Evolutionary conservation across 345 rosid genomes (phyloP).

Genomic region (Gossypium australe): DNA sequence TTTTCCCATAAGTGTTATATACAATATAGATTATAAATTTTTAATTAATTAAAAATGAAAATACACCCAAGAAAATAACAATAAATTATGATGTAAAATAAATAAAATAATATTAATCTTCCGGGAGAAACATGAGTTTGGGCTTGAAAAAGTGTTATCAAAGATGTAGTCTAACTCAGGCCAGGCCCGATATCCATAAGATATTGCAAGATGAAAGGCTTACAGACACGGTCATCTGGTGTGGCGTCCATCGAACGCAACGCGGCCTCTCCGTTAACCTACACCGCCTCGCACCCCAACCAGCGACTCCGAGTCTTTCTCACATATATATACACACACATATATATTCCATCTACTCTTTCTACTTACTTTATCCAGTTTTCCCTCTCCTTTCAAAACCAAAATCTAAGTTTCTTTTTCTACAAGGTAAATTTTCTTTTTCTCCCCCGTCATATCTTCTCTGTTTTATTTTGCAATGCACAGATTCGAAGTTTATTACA

Average conservation of each 20-base stretch:
- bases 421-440: background rate
- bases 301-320: background rate
- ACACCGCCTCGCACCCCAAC: background rate
- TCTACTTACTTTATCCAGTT: background rate
- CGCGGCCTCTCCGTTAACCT: background rate
- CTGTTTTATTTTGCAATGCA: background rate
- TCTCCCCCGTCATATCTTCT: background rate
- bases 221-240: background rate
- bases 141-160: background rate
- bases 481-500: background rate
- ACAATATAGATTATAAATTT: too few relatives aligned
- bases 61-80: too few relatives aligned
- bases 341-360: background rate
- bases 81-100: too few relatives aligned
- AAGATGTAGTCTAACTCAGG: background rate
- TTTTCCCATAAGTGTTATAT: too few relatives aligned
- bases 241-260: background rate
- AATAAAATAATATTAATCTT: too few relatives aligned
- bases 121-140: background rate
- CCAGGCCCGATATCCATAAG: background rate
- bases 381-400: constrained; percentile 16
- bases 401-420: background rate
- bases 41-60: too few relatives aligned
- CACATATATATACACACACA: background rate
- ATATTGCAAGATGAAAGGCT: background rate